phyloP scores from a whole-genome alignment of 257 asterid genomes.

The Solanum dulcamara region DNA sequence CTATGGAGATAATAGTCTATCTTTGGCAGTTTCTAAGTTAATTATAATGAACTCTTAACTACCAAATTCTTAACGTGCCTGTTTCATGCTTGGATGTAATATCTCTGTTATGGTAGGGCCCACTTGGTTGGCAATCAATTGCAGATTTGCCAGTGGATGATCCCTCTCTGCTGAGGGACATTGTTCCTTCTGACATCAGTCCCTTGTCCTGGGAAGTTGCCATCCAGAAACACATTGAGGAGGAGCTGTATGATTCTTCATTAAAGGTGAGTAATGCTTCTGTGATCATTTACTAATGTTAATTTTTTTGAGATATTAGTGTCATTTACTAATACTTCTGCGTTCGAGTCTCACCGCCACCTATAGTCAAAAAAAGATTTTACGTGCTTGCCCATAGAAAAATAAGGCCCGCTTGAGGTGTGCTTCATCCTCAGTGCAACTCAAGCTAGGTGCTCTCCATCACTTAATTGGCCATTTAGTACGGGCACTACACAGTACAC shows the following conservation, averaged over 20 bases:
- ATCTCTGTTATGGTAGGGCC: conserved; percentile 52
- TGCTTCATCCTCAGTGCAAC: background rate
- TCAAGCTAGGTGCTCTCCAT: background rate
- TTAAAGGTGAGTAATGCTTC: conserved; percentile 42
- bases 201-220: conserved; percentile 94
- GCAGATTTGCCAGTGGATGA: conserved; percentile 60
- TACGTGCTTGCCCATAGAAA: background rate
- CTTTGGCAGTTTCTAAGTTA: background rate
- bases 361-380: background rate
- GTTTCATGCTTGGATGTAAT: background rate
- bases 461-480: background rate
- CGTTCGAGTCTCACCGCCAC: background rate
- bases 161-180: conserved; percentile 50
- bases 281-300: background rate
- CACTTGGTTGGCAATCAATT: conserved; percentile 83
- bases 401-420: background rate
- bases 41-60: background rate
- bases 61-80: background rate
- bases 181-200: conserved; percentile 67
- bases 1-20: background rate
- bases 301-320: background rate
- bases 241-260: conserved; percentile 81
- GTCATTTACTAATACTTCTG: background rate
- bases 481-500: background rate
- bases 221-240: conserved; percentile 81